Conservation (phyloP, 2,329 filamentous ascomycete genomes). For the Cryphonectria radicalis region DNA sequence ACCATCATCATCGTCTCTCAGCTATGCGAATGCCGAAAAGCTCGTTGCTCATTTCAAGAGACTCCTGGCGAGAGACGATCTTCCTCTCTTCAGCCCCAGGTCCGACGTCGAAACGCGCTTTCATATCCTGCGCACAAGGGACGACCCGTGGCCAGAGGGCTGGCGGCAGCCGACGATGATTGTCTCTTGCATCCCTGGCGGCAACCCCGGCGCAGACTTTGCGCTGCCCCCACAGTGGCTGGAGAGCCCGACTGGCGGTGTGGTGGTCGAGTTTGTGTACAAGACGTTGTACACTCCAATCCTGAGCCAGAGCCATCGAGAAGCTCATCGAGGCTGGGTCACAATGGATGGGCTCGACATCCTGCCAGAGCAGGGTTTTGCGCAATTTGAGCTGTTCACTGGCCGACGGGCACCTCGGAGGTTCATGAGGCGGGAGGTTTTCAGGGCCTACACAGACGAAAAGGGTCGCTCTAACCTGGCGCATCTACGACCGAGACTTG, state of each 20-base stretch:
- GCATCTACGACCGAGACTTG: constrained; percentile 46
- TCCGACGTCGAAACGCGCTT: constrained; percentile 50
- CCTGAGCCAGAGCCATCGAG: constrained; percentile 66
- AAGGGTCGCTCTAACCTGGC: constrained; percentile 45
- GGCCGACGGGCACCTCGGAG: constrained; percentile 70
- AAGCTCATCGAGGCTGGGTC: constrained; percentile 69
- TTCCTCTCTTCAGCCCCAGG: constrained; percentile 49
- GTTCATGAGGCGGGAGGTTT: constrained; percentile 71
- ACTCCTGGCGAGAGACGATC: constrained; percentile 49
- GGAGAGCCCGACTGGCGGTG: constrained; percentile 72
- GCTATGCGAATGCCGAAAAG: constrained; percentile 63
- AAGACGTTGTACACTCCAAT: constrained; percentile 74
- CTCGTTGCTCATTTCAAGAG: constrained; percentile 73
- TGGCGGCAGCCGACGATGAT: constrained; percentile 73
- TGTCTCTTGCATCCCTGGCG: constrained; percentile 74
- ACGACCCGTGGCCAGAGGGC: constrained; percentile 67
- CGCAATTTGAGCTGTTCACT: constrained; percentile 82
- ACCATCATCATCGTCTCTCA: neutral
- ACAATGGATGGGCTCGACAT: constrained; percentile 77
- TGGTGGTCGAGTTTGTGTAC: constrained; percentile 76
- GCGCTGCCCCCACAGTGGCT: constrained; percentile 72
- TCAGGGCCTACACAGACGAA: constrained; percentile 49
- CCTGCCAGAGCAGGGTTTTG: constrained; percentile 77
- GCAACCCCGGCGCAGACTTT: constrained; percentile 69
- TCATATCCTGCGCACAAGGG: constrained; percentile 60